Base-by-base conservation (phyloP, 1,284 basidiomycete species). In the Amylostereum areolatum region DNA sequence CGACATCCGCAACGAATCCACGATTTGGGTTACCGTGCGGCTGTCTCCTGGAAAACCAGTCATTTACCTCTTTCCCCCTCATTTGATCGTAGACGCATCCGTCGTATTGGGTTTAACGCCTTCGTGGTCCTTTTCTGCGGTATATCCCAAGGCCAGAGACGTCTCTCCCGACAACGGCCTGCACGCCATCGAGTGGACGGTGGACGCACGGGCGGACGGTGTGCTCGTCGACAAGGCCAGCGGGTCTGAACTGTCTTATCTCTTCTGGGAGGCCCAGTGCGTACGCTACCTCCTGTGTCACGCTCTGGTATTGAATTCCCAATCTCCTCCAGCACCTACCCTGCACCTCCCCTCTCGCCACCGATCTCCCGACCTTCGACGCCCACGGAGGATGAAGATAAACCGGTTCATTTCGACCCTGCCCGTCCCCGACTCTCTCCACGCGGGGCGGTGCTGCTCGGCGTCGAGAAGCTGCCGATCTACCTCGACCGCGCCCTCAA, bases 401-500 rank as follows among this genome's bases (percentile, higher is more conserved):
- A 53, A 18, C 52, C 47, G 11, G 45, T 28, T 4, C 28, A 44
- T 27, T 52, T 53, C 29, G 51, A 53, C 24, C 52, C 52, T 4
- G 37, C 51, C 9, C 46, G 37, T 6, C 46, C 52, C 5, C 44
- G 43, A 4, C 10, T 54, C 32, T 41, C 24, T 29, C 43, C 52
- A 12, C 35, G 46, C 9, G 55, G 66, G 47, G 62, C 63, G 3
- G 60, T 68, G 6, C 49, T 70, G 4, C 58, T 73, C 28, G 52
- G 58, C 2, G 51, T 62, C n/a, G 32, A 44, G 4, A 47, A 57
- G 5, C 53, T 71, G 1, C 60, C 65, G 7, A 52, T 45, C 0
- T 73, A 74, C 55, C 62, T 76, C 28, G 64, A 75, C 49, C 54
- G 50, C 4, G 57, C 58, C 0, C 61, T 74, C 5, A 46, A 48